Base-by-base conservation (phyloP, 805 yeast genomes). In the Zygosaccharomyces rouxii region DNA sequence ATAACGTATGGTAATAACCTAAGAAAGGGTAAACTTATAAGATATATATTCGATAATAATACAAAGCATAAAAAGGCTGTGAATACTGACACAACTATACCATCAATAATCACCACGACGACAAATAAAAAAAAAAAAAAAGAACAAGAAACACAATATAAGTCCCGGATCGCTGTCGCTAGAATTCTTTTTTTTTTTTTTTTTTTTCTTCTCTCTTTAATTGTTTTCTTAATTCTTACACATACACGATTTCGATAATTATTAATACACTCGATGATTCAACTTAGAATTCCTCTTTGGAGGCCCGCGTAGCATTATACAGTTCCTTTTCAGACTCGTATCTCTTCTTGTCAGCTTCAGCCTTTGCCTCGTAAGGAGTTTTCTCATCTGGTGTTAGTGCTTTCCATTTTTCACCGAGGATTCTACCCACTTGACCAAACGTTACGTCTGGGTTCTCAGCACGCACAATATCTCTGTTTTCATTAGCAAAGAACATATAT, bases 401-500 rank as follows among this genome's bases (percentile, higher is more conserved):
- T 81, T 89, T 89, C 99, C 99, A 94, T 73, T 79, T 86, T 72
- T 89, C 97, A 71, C 99, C 99, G 64, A 94, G 81, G 53, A 89
- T 71, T 73, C 85, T 89, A 68, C 98, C 98, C 57, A 94, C 92
- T 75, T 89, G 95, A 59, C 95, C 99, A 66, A 94, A 94, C 38
- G 90, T 74, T 61, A 90, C 86, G 69, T 96, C 97, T 63, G 98
- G 97, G 79, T 92, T 89, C 71, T 90, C 98, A 54, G 92, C 83
- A 71, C 96, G 83, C 59, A 94, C 96, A 56, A 82, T 80, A 73
- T 92, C 97, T 79, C 99, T 90, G 80, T 87, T 86, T 67, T 89
- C 97, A 70, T 89, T 89, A 62, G 99, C 98, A 68, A 90, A 94
- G 81, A 88, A 92, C 98, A 94, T 90, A 83, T 92, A 94, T 43